Conservation (phyloP, 176 grass and related monocot species). For the Chloris gayana region DNA sequence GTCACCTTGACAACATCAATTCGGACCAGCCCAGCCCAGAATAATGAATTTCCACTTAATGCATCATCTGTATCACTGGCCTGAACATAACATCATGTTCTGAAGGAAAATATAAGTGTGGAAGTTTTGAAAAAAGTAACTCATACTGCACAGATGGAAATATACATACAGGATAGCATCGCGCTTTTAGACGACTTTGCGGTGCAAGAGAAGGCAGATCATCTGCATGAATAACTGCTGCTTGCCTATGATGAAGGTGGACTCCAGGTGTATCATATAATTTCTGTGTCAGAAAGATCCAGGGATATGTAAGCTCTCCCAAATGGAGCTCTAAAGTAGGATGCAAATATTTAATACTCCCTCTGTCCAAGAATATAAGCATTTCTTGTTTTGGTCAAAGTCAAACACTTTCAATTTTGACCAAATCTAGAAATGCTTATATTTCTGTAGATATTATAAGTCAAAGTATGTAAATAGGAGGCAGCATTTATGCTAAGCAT, state of each 20-base stretch:
- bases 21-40: slow-evolving; percentile 87
- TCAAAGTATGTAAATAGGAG: neutral
- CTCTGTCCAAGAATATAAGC: too few relatives aligned
- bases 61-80: slow-evolving; percentile 64
- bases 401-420: too few relatives aligned
- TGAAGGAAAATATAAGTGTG: slow-evolving; percentile 47
- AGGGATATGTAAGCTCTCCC: slow-evolving; percentile 31
- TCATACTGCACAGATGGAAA: slow-evolving; percentile 24
- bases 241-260: slow-evolving; percentile 93
- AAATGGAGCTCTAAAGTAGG: neutral
- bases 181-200: slow-evolving; percentile 76
- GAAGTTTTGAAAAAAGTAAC: slow-evolving; percentile 36
- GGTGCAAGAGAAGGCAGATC: slow-evolving; percentile 95
- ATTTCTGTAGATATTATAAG: too few relatives aligned
- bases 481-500: neutral
- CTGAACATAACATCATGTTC: slow-evolving; percentile 69
- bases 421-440: too few relatives aligned
- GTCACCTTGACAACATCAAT: slow-evolving; percentile 84
- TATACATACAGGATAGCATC: slow-evolving; percentile 71
- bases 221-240: slow-evolving; percentile 87
- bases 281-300: slow-evolving; percentile 60
- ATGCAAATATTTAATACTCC: neutral
- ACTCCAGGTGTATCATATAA: slow-evolving; percentile 97
- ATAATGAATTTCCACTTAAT: slow-evolving; percentile 78
- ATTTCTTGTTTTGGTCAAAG: too few relatives aligned